Evolutionary conservation across 1,139 yeast genomes (phyloP).

Genomic region (Blastobotrys capitulatus): DNA sequence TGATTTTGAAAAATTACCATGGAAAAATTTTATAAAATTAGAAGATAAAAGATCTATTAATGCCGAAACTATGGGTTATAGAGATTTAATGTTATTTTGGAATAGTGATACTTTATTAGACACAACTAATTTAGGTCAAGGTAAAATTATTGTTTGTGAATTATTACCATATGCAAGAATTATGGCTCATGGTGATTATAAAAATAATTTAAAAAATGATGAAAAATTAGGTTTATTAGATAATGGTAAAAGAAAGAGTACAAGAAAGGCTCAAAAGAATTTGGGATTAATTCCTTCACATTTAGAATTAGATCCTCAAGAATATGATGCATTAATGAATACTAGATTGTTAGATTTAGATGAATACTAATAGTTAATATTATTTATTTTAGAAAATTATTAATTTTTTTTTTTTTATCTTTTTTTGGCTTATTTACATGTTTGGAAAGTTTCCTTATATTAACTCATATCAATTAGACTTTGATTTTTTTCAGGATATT

Average conservation of each 20-base stretch:
- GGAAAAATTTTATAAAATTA: slow-evolving; percentile 7
- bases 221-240: neutral
- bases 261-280: slow-evolving; percentile 21
- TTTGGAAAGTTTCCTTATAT: too few relatives aligned
- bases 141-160: slow-evolving; percentile 20
- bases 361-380: neutral
- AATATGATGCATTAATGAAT: slow-evolving; percentile 13
- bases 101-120: slow-evolving; percentile 13
- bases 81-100: slow-evolving; percentile 15
- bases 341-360: neutral
- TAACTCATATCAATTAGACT: too few relatives aligned
- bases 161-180: slow-evolving; percentile 27
- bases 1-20: slow-evolving; percentile 17
- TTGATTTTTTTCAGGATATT: too few relatives aligned
- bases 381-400: neutral
- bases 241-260: neutral
- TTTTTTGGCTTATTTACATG: too few relatives aligned
- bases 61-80: slow-evolving; percentile 20
- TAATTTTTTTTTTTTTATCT: neutral
- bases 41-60: neutral
- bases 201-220: neutral
- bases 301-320: slow-evolving; percentile 18
- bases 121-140: slow-evolving; percentile 18
- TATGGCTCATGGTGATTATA: slow-evolving; percentile 26
- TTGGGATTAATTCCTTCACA: slow-evolving; percentile 24